A percentile compares a stretch with the other conserved stretches of the same genome.
Conservation (phyloP, 2,329 filamentous ascomycete genomes). For the Pyricularia grisea region DNA sequence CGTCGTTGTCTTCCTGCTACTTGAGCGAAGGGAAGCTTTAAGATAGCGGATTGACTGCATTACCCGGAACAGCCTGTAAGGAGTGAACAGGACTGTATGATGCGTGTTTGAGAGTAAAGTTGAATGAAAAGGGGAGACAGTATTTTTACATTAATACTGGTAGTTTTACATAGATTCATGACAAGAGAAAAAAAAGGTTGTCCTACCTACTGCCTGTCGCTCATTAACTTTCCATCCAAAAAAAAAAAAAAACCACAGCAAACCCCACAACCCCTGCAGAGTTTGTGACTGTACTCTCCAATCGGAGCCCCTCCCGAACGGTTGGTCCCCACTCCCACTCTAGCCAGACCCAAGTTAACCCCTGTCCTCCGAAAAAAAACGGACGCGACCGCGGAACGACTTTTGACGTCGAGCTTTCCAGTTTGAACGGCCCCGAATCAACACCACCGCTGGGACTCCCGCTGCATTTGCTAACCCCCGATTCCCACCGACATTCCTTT, state of each 20-base stretch:
- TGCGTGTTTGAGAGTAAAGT: not conserved
- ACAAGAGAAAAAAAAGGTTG: not conserved
- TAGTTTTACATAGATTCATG: not conserved
- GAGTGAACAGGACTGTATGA: not conserved
- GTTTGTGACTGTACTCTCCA: not conserved
- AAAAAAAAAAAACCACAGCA: not conserved
- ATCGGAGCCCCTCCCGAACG: not conserved
- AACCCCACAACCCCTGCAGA: not conserved
- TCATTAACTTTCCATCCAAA: not conserved
- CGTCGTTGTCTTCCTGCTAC: not conserved
- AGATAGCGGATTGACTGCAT: conserved; percentile 1
- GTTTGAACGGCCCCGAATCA: not conserved
- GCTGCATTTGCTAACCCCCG: not conserved
- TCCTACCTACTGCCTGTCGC: not conserved
- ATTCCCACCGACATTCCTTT: not conserved
- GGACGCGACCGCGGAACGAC: not conserved
- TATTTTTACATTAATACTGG: not conserved
- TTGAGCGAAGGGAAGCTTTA: conserved; percentile 1
- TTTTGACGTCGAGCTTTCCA: not conserved
- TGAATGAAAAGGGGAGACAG: not conserved
- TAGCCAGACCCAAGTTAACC: not conserved
- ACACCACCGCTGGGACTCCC: not conserved
- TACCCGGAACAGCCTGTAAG: not conserved
- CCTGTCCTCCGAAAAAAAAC: not conserved
- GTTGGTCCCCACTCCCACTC: not conserved